phyloP scores from a whole-genome alignment of 805 yeast genomes.

The Ogataea corticis region DNA sequence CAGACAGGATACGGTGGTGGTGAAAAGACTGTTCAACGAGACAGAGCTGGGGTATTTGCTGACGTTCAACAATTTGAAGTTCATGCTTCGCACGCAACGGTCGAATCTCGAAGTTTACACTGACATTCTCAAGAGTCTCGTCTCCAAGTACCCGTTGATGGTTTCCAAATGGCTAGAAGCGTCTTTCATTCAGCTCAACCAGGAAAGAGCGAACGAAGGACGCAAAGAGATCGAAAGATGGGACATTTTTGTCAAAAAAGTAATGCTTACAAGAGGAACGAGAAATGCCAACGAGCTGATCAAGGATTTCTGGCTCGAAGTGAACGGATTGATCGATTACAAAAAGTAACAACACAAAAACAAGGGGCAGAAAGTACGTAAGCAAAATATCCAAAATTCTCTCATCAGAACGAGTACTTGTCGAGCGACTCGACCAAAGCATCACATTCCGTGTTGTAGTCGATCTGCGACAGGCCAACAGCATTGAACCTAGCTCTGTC shows the following conservation, averaged over 20 bases:
- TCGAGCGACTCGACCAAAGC: conserved; percentile 50
- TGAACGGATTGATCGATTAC: conserved; percentile 55
- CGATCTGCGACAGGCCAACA: conserved; percentile 50
- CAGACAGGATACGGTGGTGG: conserved; percentile 37
- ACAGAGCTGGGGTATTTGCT: conserved; percentile 32
- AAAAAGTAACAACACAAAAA: conserved; percentile 8
- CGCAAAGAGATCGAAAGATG: conserved; percentile 33
- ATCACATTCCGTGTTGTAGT: conserved; percentile 61
- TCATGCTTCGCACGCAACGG: conserved; percentile 52
- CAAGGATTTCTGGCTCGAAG: conserved; percentile 63
- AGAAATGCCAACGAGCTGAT: conserved; percentile 57
- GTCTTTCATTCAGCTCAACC: conserved; percentile 31
- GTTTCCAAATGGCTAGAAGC: conserved; percentile 49
- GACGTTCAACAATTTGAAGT: conserved; percentile 40
- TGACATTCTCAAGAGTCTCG: conserved; percentile 46
- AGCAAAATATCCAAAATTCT: no score
- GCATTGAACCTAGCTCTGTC: conserved; percentile 75
- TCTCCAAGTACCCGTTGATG: conserved; percentile 37
- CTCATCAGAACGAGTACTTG: conserved; percentile 28
- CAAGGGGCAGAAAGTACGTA: not conserved
- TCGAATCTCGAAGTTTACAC: conserved; percentile 62
- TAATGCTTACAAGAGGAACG: conserved; percentile 65
- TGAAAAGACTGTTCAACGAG: conserved; percentile 28
- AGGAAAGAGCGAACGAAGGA: conserved; percentile 24
- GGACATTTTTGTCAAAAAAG: conserved; percentile 52